Percentiles rank a stretch among this genome's conserved stretches.
Conservation (phyloP, 768 basidiomycete genomes). For the Suillus paluster region DNA sequence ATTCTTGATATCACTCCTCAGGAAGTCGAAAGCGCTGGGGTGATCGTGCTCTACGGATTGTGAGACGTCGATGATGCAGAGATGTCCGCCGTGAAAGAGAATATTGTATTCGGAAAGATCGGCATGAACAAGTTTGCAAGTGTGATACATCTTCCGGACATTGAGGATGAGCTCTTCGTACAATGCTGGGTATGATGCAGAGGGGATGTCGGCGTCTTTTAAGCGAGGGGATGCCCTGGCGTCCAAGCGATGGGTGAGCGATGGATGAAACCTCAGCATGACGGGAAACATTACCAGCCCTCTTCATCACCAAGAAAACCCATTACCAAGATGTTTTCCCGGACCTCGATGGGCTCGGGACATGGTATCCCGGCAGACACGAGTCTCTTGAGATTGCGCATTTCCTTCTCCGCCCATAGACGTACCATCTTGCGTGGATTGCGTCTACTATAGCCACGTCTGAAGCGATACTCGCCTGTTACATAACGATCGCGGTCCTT, state of each 20-base stretch:
- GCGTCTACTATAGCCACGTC: conserved; percentile 82
- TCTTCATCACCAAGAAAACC: conserved; percentile 81
- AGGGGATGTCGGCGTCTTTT: conserved; percentile 79
- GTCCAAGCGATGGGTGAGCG: conserved; percentile 10
- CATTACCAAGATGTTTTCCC: conserved; percentile 98
- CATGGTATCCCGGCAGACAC: conserved; percentile 82
- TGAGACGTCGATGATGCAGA: conserved; percentile 97
- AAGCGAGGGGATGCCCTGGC: conserved; percentile 88
- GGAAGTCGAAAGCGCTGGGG: conserved; percentile 94
- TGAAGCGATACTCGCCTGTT: conserved; percentile 93
- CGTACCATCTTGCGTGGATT: conserved; percentile 99
- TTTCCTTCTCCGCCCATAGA: conserved; percentile 99
- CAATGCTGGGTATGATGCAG: conserved; percentile 55
- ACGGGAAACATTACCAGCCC: conserved; percentile 66
- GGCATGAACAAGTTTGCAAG: conserved; percentile 94
- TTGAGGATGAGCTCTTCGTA: conserved; percentile 83
- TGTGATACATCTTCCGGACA: conserved; percentile 84
- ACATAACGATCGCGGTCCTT: conserved; percentile 98
- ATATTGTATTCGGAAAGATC: conserved; percentile 99
- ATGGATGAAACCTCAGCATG: neutral
- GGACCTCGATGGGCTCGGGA: conserved; percentile 89
- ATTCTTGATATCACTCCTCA: conserved; percentile 90
- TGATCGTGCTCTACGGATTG: conserved; percentile 99
- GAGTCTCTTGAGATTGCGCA: conserved; percentile 91
- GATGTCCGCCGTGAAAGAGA: conserved; percentile 78